Base-by-base conservation (phyloP, 805 yeast species). In the Starmerella stellata region DNA sequence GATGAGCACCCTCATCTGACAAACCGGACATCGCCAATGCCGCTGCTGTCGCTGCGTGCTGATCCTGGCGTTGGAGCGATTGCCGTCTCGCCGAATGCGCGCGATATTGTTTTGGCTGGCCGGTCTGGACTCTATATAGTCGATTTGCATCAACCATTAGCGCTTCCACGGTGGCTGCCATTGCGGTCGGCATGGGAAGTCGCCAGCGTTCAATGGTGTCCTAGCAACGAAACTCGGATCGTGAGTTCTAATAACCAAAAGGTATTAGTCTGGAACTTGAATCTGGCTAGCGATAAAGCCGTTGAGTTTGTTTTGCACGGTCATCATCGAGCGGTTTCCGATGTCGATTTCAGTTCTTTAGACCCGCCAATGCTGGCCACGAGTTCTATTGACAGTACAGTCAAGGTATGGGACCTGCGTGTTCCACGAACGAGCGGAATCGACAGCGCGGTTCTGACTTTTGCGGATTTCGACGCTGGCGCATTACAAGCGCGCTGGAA, bases 131-230 rank as follows among this genome's bases (percentile, higher is more conserved):
- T 90, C 13, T 79, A 75, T 55, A 74, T 90, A 29, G 75, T 87
- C n/a, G 96, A 90, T 58, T 59, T 90, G 31, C 94, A 87, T 52
- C 95, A 90, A 55, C 98, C 96, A 1, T 87, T 81, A 58, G 72
- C 87, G 0, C 83, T 93, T 1, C 98, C 98, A 0, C 64, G 98
- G 42, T 82, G 92, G 85, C 68, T 90, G 14, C 92, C 75, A 39
- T 95, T 90, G 53, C 66, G 74, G 27, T 87, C 95, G 0, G 74
- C 93, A 0, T 90, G 96, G 96, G 96, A 90, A 56, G 98, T 90
- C 3, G 95, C 98, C 0, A 95, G 87, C 55, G 95, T 87, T 1
- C 96, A 90, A 57, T 90, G 98, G 96, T 80, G 92, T 2, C 95
- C 95, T 0, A 95, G 90, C 54, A 64, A 69, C 4, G 87, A 93